phyloP scores from a whole-genome alignment of 1,284 basidiomycete genomes.

The Boletus austroedulis region DNA sequence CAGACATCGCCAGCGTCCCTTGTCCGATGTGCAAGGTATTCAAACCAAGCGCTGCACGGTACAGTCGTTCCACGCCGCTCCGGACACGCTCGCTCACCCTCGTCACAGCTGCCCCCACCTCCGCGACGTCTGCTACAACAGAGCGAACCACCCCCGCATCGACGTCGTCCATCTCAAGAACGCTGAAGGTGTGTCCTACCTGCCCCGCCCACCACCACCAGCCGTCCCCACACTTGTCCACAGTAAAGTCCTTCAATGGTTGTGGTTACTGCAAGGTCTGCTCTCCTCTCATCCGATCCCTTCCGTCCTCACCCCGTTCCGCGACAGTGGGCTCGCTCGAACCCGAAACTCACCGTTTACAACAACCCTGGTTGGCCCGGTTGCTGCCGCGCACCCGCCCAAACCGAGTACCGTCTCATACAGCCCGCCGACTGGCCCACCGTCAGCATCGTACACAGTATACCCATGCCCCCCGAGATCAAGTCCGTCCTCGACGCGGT shows the following conservation, averaged over 20 bases:
- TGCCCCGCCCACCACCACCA: slow-evolving; percentile 3
- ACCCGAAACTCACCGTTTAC: slow-evolving; percentile 53
- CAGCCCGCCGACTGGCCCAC: slow-evolving; percentile 76
- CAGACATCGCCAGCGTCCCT: slow-evolving; percentile 57
- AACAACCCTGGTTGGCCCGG: slow-evolving; percentile 79
- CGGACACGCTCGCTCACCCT: slow-evolving; percentile 8
- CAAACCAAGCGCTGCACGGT: slow-evolving; percentile 58
- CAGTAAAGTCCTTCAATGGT: slow-evolving; percentile 77
- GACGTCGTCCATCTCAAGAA: slow-evolving; percentile 77
- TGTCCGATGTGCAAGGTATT: slow-evolving; percentile 85
- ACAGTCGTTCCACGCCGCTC: slow-evolving; percentile 14
- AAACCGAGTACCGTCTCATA: slow-evolving; percentile 56
- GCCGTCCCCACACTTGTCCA: slow-evolving; percentile 11
- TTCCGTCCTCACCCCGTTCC: slow-evolving; percentile 28
- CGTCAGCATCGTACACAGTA: slow-evolving; percentile 66
- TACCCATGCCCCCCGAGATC: slow-evolving; percentile 67
- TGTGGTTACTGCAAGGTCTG: slow-evolving; percentile 82
- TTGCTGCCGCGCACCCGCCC: slow-evolving; percentile 69
- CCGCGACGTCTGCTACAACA: slow-evolving; percentile 70
- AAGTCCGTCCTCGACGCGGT: slow-evolving; percentile 61
- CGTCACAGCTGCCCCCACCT: slow-evolving; percentile 65
- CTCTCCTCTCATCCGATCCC: slow-evolving; percentile 28
- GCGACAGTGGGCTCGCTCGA: slow-evolving; percentile 63
- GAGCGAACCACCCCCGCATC: slow-evolving; percentile 63
- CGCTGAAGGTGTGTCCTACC: slow-evolving; percentile 62